Evolutionary conservation across 331 rosid species (phyloP).

Genomic region (Malus hybrid): DNA sequence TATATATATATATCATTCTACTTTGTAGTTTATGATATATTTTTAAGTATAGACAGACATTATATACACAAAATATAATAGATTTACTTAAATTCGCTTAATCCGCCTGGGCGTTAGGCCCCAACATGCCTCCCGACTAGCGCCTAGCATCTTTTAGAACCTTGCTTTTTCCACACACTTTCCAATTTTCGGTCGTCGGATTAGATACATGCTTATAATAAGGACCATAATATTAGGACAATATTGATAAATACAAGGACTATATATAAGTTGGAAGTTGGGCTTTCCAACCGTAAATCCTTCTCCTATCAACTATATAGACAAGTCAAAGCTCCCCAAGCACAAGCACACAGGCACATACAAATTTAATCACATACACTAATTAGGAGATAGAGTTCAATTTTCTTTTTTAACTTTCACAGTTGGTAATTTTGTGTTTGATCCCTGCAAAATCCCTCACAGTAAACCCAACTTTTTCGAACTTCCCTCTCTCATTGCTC

Average conservation of each 20-base stretch:
- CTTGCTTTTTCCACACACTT: too few relatives aligned
- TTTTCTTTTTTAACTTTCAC: not conserved
- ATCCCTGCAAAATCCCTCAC: constrained; percentile 79
- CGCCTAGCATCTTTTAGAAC: too few relatives aligned
- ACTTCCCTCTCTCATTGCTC: constrained; percentile 72
- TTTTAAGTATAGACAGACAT: too few relatives aligned
- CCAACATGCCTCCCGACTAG: too few relatives aligned
- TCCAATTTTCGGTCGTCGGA: too few relatives aligned
- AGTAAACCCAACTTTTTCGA: constrained; percentile 86
- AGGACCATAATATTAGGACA: not conserved
- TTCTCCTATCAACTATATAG: not conserved
- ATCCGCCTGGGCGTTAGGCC: too few relatives aligned
- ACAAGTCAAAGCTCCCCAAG: not conserved
- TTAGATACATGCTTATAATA: not conserved
- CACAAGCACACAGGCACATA: not conserved
- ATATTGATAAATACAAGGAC: not conserved
- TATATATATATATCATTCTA: too few relatives aligned
- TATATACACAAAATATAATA: too few relatives aligned
- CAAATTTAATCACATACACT: not conserved
- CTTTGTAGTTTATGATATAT: too few relatives aligned
- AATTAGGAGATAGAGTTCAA: not conserved
- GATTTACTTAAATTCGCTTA: too few relatives aligned
- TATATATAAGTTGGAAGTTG: not conserved
- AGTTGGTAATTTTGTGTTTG: constrained; percentile 8
- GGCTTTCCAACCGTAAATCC: not conserved